phyloP scores from a whole-genome alignment of 768 basidiomycete species.

The Daedaleopsis sinensis region DNA sequence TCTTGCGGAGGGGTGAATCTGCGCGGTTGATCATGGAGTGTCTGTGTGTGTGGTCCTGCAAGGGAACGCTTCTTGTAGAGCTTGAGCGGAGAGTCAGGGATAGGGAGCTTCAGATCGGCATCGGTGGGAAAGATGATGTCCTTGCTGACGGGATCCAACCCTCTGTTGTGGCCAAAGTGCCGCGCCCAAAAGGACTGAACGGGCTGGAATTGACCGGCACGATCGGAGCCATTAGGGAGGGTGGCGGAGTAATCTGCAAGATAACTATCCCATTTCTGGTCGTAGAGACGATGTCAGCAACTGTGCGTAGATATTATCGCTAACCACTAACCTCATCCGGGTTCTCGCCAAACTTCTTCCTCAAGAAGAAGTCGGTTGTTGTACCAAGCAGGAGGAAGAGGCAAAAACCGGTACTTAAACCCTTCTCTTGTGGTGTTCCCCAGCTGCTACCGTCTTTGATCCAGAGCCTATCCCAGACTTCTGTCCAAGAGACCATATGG shows the following conservation, averaged over 20 bases:
- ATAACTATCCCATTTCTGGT: constrained; percentile 70
- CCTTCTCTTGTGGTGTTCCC: constrained; percentile 60
- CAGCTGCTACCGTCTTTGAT: constrained; percentile 48
- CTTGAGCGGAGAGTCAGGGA: constrained; percentile 17
- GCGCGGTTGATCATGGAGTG: constrained; percentile 10
- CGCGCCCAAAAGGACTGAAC: constrained; percentile 56
- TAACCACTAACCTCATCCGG: constrained; percentile 60
- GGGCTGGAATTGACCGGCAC: constrained; percentile 63
- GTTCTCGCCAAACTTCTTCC: constrained; percentile 60
- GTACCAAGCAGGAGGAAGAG: constrained; percentile 53
- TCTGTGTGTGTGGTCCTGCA: constrained; percentile 16
- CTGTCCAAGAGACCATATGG: constrained; percentile 54
- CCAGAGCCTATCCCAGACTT: constrained; percentile 68
- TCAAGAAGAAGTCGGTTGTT: constrained; percentile 57
- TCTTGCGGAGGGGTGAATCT: constrained; percentile 20
- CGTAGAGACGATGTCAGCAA: background rate
- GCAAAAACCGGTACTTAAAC: constrained; percentile 58
- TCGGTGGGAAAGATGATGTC: constrained; percentile 34
- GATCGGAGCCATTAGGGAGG: constrained; percentile 47
- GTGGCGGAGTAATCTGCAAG: constrained; percentile 59
- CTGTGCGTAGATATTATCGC: background rate
- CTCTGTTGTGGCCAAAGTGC: constrained; percentile 20
- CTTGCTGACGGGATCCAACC: constrained; percentile 21
- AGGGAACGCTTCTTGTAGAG: constrained; percentile 25
- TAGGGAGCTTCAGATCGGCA: constrained; percentile 25